Base-by-base conservation (phyloP, 371 early-diverging fungal species). In the Zopfochytrium polystomum region DNA sequence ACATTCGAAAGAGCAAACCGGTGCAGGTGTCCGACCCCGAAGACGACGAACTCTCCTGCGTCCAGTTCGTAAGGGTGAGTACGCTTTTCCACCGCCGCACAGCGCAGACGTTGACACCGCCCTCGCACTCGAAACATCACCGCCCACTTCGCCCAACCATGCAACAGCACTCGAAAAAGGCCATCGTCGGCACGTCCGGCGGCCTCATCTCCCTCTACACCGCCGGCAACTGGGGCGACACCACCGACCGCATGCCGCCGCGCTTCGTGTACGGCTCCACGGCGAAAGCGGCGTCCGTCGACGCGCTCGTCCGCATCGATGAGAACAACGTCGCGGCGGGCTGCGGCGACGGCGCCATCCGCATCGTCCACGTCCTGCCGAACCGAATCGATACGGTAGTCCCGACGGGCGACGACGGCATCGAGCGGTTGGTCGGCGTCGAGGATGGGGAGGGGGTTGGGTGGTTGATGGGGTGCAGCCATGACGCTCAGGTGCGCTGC, bases 231-330 rank as follows among this genome's bases (percentile, higher is more conserved):
- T 96, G 92, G 89, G 92, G 90, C 13, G 95, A 93, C 63, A 83
- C 89, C 52, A 86, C 86, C 20, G 94, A 95, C 75, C 85, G 97
- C 23, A 87, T 93, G 58, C 78, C 90, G 3, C 77, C 90, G 3
- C n/a, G n/a, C n/a, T n/a, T n/a, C n/a, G n/a, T n/a, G n/a, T n/a
- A n/a, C n/a, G n/a, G n/a, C n/a, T n/a, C n/a, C n/a, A n/a, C n/a
- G n/a, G 96, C 95, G 27, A 94, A 96, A 68, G 95, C 95, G 25
- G 83, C 79, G 52, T 87, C 90, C 25, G 86, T 96, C 23, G 90
- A 92, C 54, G 72, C 90, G 0, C 79, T 95, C 13, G 82, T 83
- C 63, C 87, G 87, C 66, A 69, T 94, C 52, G 87, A 86, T 45
- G 93, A 95, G 55, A 81, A 86, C 63, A 82, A 86, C 22, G 76